Conservation (phyloP, 108 stramenopile genomes). For the Skeletonema grethae region DNA sequence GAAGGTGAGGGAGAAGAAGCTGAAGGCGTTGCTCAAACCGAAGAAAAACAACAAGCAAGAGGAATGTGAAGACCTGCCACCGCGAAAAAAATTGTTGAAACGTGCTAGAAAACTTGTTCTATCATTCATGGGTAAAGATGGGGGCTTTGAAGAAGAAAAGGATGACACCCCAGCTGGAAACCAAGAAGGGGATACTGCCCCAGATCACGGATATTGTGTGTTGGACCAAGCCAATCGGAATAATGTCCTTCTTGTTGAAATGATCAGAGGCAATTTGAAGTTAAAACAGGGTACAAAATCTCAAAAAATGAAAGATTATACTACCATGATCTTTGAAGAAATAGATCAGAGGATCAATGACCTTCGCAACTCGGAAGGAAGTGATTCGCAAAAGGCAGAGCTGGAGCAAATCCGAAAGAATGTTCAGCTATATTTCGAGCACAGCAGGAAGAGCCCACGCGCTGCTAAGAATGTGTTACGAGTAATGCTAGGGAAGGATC, state of each 20-base stretch:
- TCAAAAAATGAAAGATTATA: conserved; percentile 16
- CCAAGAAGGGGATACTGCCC: conserved; percentile 10
- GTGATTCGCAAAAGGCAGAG: conserved; percentile 12
- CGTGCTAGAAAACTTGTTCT: conserved; percentile 67
- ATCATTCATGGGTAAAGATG: conserved; percentile 21
- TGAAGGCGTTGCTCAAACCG: conserved; percentile 9
- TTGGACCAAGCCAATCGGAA: conserved; percentile 61
- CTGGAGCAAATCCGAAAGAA: conserved; percentile 30
- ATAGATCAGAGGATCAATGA: conserved; percentile 26
- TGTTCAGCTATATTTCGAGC: conserved; percentile 30
- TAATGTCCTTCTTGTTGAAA: conserved; percentile 71
- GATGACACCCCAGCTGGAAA: conserved; percentile 6
- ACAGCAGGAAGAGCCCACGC: conserved; percentile 15
- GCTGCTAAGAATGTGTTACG: conserved; percentile 57
- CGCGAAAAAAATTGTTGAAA: conserved; percentile 67
- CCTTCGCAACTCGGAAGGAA: conserved; percentile 24
- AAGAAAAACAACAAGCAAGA: conserved; percentile 13
- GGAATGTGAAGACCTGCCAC: conserved; percentile 64
- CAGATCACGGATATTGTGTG: conserved; percentile 54
- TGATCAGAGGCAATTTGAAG: conserved; percentile 54
- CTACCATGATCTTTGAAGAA: conserved; percentile 24
- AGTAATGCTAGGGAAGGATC: conserved; percentile 54
- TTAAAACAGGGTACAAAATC: conserved; percentile 28
- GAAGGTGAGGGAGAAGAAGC: conserved; percentile 36
- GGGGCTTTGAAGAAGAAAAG: conserved; percentile 19